Conservation (phyloP, 805 yeast species). For the Zygosaccharomyces lentus region DNA sequence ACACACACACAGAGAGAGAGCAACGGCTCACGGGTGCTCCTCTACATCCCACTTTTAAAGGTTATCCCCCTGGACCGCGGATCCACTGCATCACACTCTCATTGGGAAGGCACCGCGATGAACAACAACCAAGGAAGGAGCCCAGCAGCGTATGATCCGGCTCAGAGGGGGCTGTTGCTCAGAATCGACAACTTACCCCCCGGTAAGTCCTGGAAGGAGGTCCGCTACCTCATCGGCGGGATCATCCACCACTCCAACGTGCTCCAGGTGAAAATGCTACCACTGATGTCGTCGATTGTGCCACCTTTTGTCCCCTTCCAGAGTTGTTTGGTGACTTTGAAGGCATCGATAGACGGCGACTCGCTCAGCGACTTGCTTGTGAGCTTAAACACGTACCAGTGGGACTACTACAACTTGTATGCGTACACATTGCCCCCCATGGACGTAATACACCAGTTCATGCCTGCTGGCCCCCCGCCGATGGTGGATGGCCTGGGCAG, state of each 20-base stretch:
- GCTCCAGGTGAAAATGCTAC: conserved; percentile 30
- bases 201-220: conserved; percentile 34
- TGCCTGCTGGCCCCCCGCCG: neutral
- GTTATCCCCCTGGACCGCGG: no score
- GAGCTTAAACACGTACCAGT: conserved; percentile 30
- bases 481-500: neutral
- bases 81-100: neutral
- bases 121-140: neutral
- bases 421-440: conserved; percentile 27
- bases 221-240: conserved; percentile 33
- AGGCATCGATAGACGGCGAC: conserved; percentile 16
- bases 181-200: conserved; percentile 35
- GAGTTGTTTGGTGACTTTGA: conserved; percentile 30
- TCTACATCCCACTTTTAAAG: no score
- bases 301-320: conserved; percentile 34
- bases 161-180: conserved; percentile 11
- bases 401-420: conserved; percentile 32
- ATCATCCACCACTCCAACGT: conserved; percentile 31
- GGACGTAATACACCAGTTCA: conserved; percentile 4
- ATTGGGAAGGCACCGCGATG: neutral
- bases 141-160: neutral
- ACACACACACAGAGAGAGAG: no score
- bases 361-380: conserved; percentile 25
- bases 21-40: no score
- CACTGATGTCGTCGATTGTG: conserved; percentile 31